These are phyloP conservation scores for Porodaedalea pini DNA, from an alignment of 1,284 basidiomycete species.

Conservation along the genomic window DNA sequence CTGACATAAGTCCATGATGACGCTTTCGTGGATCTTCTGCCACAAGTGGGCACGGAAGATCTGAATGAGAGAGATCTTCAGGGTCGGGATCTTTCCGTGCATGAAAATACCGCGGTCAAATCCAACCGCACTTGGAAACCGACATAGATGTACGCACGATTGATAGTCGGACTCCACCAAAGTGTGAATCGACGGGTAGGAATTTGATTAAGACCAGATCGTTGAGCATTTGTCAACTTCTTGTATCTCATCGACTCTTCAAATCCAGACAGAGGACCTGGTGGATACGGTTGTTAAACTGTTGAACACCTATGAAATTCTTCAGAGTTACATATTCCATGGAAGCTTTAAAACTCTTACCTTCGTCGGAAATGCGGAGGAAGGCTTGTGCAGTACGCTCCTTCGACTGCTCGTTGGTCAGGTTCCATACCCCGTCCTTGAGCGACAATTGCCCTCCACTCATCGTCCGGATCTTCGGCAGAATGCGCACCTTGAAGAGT, in stretches of 20 bases:
- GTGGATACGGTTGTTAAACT: constrained; percentile 94
- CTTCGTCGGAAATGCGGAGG: constrained; percentile 94
- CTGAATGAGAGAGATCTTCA: constrained; percentile 98
- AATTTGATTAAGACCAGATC: constrained; percentile 96
- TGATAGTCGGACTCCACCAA: constrained; percentile 99
- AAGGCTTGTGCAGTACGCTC: constrained; percentile 98
- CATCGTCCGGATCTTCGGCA: constrained; percentile 93
- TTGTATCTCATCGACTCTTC: constrained; percentile 98
- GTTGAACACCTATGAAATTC: constrained; percentile 68
- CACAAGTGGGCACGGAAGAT: constrained; percentile 99
- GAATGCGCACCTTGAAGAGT: constrained; percentile 94
- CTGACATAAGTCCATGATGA: constrained; percentile 98
- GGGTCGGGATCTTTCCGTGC: constrained; percentile 97
- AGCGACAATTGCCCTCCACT: constrained; percentile 95
- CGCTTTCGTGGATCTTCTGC: constrained; percentile 94
- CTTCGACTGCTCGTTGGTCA: constrained; percentile 94
- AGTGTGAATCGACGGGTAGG: constrained; percentile 99
- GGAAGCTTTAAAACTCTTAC: constrained; percentile 33
- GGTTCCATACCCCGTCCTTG: constrained; percentile 97
- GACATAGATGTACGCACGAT: constrained; percentile 97
- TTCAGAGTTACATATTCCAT: constrained; percentile 22
- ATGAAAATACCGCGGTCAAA: constrained; percentile 92
- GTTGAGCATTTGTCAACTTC: constrained; percentile 93
- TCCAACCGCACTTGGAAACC: constrained; percentile 99
- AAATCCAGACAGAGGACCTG: constrained; percentile 92